Base-by-base conservation (phyloP, 2,329 filamentous ascomycete genomes). In the Colletotrichum abscissum region DNA sequence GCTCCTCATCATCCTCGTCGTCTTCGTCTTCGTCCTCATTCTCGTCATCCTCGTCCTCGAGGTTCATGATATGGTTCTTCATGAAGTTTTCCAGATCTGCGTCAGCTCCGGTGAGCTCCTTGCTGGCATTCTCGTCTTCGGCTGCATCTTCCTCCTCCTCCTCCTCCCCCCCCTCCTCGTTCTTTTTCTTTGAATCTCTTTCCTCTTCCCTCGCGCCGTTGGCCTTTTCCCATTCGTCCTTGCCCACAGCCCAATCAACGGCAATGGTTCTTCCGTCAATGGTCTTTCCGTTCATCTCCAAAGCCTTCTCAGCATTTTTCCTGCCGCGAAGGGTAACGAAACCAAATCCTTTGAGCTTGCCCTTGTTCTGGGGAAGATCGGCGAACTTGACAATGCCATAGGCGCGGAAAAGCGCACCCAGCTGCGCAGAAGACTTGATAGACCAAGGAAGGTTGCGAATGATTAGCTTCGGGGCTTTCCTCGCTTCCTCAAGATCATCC, bases 231-330 rank as follows among this genome's bases (percentile, higher is more conserved):
- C 95, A 99, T 7, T 92, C 91, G 55, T 92, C 89, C 85, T 97
- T 98, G 74, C 98, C 95, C 4, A 98, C 95, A 38, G 97, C 96
- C 94, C 95, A 99, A 84, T 99, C 97, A 7, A 99, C 97, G 33
- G 96, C 97, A 74, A 99, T 83, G 9, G 92, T 93, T 78, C 97
- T 90, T 2, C 95, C 97, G 81, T 98, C 95, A 24, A 99, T 88
- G 74, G 93, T 91, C 81, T 94, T 98, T 72, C 96, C 97, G 82
- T 98, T 99, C 77, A 98, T 87, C 26, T 93, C 91, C 70, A 99
- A 87, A 2, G 97, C 97, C 81, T 92, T 95, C 82, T 98, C 94
- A 0, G 97, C 96, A 82, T 98, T 98, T 84, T 95, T 96, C 79
- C 89, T 92, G 55, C 95, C 95, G 73, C 95, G 89, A 82, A 99